A percentile compares a stretch with the other conserved stretches of the same genome.
Evolutionary conservation across 495 filamentous ascomycete genomes (phyloP).

Genomic region (Platismatia glauca): DNA sequence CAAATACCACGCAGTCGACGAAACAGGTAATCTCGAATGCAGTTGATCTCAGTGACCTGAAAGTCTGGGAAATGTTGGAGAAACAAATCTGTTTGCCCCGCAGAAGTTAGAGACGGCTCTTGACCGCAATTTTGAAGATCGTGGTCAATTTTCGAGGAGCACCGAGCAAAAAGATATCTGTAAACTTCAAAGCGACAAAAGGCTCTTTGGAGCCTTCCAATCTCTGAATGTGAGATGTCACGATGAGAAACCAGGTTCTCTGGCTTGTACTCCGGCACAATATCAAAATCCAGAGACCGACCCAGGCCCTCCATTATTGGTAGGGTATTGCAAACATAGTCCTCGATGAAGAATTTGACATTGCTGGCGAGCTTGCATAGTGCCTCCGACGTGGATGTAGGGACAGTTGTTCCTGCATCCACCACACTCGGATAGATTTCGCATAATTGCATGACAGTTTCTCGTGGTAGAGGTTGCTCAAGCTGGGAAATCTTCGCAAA

Average conservation of each 20-base stretch:
- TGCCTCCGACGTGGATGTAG: background rate
- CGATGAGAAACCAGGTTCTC: background rate
- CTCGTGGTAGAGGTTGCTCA: background rate
- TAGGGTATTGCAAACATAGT: constrained; percentile 3
- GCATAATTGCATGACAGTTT: background rate
- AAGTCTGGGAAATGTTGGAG: background rate
- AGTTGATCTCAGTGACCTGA: constrained; percentile 6
- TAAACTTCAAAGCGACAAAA: constrained; percentile 13
- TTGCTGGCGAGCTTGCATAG: constrained; percentile 2
- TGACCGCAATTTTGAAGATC: background rate
- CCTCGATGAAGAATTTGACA: constrained; percentile 6
- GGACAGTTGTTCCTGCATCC: background rate
- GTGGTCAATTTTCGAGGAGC: background rate
- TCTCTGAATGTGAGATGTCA: background rate
- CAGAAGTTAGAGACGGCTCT: background rate
- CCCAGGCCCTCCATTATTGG: background rate
- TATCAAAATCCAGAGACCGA: background rate
- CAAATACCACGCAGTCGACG: constrained; percentile 3
- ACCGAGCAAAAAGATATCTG: constrained; percentile 1
- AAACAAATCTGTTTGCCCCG: background rate
- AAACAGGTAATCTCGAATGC: constrained; percentile 9
- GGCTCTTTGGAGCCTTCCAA: constrained; percentile 5
- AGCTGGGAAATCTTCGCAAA: background rate
- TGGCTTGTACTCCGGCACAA: background rate
- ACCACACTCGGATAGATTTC: background rate